Base-by-base conservation (phyloP, 352 stramenopile species). In the Phytophthora colocasiae region DNA sequence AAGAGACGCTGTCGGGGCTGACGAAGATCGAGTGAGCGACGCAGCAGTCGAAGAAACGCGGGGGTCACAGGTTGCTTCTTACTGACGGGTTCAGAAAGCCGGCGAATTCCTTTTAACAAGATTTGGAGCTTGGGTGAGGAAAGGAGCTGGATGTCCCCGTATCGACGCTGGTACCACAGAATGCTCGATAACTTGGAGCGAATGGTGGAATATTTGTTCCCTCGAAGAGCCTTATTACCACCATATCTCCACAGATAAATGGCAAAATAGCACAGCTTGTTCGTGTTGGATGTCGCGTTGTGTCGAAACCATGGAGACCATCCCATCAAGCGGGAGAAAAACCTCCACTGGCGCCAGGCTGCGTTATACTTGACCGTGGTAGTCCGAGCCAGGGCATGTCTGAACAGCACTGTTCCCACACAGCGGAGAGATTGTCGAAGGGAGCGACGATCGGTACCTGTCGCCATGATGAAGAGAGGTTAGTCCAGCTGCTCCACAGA, bases 351-450 rank as follows among this genome's bases (percentile, higher is more conserved):
- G 6, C 6, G 15, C 67, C 67, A 75, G 12, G 54, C 24, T 0
- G 26, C 10, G 5, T n/a, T 5, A 32, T 71, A 71, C 29, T 65
- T 65, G 17, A 36, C 11, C 17, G 57, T n/a, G n/a, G n/a, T 67
- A 71, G 60, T 49, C 11, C 22, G 29, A 15, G 56, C 56, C 12
- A 70, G 24, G 17, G 60, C 49, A 4, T 63, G 17, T 6, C 17
- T 19, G 0, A 43, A 19, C 2, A 70, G 45, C 43, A 66, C n/a
- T 15, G 12, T 6, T 66, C 59, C 54, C 59, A 70, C 3, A 58
- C 24, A 4, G 14, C 11, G 4, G 36, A 75, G 45, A 70, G 55
- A 75, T 75, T 32, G 55, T 57, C 29, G 55, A 53, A 69, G n/a
- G 50, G 50, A 6, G 38, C 19, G 2, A 17, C 1, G 11, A 65